Base-by-base conservation (phyloP, 495 filamentous ascomycete genomes). In the Neurospora terricola region DNA sequence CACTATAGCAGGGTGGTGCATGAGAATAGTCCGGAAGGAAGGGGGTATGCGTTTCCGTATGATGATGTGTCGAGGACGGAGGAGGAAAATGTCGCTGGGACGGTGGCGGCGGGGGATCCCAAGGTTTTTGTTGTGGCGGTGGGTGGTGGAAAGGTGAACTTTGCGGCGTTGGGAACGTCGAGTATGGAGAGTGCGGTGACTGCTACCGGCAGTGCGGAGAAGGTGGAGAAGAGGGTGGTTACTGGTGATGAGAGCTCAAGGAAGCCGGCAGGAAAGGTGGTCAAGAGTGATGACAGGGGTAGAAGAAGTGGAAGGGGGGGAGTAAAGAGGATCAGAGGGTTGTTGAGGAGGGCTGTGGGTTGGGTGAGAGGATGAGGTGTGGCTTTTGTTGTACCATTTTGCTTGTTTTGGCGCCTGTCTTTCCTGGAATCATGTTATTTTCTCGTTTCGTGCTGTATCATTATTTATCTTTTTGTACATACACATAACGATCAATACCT, bases 11-110 rank as follows among this genome's bases (percentile, higher is more conserved):
- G 90, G 16, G 86, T 94, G 72, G 86, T 91, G 72, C 92, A 94
- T 81, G 83, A 78, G 36, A 85, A 84, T 45, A 90, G 89, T 74
- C 74, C 88, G 8, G 90, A 91, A 80, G 84, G 86, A 4, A 81
- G 85, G 16, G 92, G 92, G 3, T 94, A 94, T 82, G 90, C 91
- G 3, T 93, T 93, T 76, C 91, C 92, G 0, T 94, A 93, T 77
- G 91, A 94, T 77, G 92, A 94, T 80, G 92, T 93, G 5, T 84
- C 85, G 27, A 86, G 90, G 1, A 80, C 81, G 21, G 86, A 84
- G 70, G 87, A 84, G 0, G 74, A 78, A 16, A 78, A 93, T 80
- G 89, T 90, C 74, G 87, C 87, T 38, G 92, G 92, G 3, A 87
- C 85, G 69, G 87, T 93, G n/a, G 86, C 78, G 71, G 88, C 88